phyloP scores from a whole-genome alignment of 2,329 filamentous ascomycete genomes.

The Fusarium albidum region DNA sequence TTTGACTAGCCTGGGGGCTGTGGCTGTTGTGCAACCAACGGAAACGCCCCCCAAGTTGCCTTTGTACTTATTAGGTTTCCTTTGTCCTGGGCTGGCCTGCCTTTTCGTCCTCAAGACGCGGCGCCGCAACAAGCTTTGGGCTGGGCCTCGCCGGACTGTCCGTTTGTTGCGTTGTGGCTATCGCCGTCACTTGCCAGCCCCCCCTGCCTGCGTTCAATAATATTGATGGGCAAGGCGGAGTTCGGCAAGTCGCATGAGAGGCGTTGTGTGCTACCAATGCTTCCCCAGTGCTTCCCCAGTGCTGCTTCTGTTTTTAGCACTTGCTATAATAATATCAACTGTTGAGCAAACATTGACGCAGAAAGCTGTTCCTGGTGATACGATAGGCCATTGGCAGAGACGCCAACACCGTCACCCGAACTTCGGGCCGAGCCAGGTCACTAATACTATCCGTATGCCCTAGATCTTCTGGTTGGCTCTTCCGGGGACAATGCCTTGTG shows the following conservation, averaged over 20 bases:
- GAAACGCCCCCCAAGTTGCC: too few relatives aligned
- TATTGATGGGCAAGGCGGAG: neutral
- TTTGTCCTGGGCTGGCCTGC: too few relatives aligned
- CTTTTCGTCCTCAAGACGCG: too few relatives aligned
- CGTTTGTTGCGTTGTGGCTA: too few relatives aligned
- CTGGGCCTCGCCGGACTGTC: too few relatives aligned
- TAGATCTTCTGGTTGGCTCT: neutral
- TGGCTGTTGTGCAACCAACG: too few relatives aligned
- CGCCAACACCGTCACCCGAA: neutral
- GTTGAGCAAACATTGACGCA: slow-evolving; percentile 20
- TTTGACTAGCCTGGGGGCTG: too few relatives aligned
- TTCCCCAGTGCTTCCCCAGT: neutral
- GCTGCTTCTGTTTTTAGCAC: slow-evolving; percentile 13
- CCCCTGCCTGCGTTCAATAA: neutral
- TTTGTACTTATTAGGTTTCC: too few relatives aligned
- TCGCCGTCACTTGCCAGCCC: neutral
- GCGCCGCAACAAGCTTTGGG: too few relatives aligned
- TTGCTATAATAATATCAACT: neutral
- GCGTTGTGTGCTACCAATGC: slow-evolving; percentile 6
- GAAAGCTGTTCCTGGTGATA: slow-evolving; percentile 10
- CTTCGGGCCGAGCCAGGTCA: slow-evolving; percentile 16
- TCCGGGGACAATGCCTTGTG: neutral
- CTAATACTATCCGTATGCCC: neutral
- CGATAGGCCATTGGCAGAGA: slow-evolving; percentile 17
- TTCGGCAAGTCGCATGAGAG: slow-evolving; percentile 10